These are phyloP conservation scores for Coniochaeta prunicola DNA, from an alignment of 2,329 filamentous ascomycete species.

Conservation along the genomic window DNA sequence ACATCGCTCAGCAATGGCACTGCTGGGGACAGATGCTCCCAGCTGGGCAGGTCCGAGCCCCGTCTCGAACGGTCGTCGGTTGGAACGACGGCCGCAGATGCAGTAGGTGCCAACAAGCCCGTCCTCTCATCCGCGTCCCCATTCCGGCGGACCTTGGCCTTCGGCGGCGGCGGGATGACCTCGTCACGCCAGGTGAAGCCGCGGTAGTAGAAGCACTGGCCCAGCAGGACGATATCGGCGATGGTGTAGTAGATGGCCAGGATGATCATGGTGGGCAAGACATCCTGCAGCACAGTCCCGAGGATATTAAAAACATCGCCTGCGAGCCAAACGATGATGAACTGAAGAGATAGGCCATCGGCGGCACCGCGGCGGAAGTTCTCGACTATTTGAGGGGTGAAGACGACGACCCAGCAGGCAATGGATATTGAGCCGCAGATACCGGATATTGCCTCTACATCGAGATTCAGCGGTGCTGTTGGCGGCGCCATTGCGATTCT, in stretches of 20 bases:
- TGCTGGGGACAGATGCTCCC: conserved; percentile 64
- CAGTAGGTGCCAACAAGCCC: conserved; percentile 28
- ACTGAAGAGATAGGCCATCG: conserved; percentile 83
- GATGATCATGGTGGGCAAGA: conserved; percentile 78
- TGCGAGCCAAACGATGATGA: conserved; percentile 85
- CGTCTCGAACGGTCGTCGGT: conserved; percentile 21
- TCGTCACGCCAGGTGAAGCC: conserved; percentile 65
- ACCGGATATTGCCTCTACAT: conserved; percentile 85
- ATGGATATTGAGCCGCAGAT: conserved; percentile 95
- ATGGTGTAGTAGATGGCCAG: conserved; percentile 92
- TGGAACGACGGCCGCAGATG: not conserved
- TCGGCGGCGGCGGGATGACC: conserved; percentile 31
- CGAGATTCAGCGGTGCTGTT: conserved; percentile 57
- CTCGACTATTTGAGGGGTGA: conserved; percentile 93
- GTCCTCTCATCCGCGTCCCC: conserved; percentile 39
- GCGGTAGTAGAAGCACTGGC: conserved; percentile 92
- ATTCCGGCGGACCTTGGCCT: conserved; percentile 18
- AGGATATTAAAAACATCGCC: conserved; percentile 97
- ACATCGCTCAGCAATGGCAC: conserved; percentile 62
- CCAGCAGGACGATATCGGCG: conserved; percentile 79
- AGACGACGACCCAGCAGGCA: conserved; percentile 96
- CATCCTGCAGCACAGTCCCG: conserved; percentile 83
- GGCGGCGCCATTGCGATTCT: conserved; percentile 41
- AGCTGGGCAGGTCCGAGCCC: conserved; percentile 25
- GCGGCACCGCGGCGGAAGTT: conserved; percentile 82